These are phyloP conservation scores for Trametes polyzona DNA, from an alignment of 1,284 basidiomycete genomes.

Conservation along the genomic window DNA sequence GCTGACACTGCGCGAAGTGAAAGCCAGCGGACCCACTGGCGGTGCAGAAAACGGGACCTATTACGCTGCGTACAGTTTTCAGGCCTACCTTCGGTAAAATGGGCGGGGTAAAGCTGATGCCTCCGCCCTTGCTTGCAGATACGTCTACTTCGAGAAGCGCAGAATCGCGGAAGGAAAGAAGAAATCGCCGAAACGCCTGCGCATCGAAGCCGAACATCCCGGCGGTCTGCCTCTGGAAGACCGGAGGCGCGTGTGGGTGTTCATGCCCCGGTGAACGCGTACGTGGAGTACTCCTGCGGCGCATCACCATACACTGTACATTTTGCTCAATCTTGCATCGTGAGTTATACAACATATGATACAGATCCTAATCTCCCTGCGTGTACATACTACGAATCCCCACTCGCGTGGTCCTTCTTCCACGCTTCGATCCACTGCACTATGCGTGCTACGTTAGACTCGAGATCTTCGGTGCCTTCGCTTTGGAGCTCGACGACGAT, in stretches of 20 bases:
- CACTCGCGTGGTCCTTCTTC: constrained; percentile 53
- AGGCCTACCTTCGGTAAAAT: no score
- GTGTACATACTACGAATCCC: constrained; percentile 4
- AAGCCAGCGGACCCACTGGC: constrained; percentile 41
- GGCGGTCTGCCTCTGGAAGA: constrained; percentile 40
- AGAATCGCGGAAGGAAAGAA: constrained; percentile 52
- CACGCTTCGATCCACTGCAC: constrained; percentile 86
- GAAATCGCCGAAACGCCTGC: constrained; percentile 44
- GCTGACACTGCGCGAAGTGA: constrained; percentile 38
- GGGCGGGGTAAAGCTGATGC: neutral
- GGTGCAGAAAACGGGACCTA: constrained; percentile 50
- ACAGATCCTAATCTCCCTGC: constrained; percentile 5
- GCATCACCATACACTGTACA: neutral
- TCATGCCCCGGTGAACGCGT: no score
- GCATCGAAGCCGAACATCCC: constrained; percentile 39
- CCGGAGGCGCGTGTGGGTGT: constrained; percentile 36
- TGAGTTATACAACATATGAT: neutral
- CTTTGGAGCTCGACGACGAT: constrained; percentile 89
- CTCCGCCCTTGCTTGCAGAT: constrained; percentile 31
- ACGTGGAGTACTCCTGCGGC: neutral
- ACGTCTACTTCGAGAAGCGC: constrained; percentile 54
- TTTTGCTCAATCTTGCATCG: neutral
- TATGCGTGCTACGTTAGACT: constrained; percentile 86
- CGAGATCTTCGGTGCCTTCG: constrained; percentile 81
- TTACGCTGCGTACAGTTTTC: constrained; percentile 49